Conservation (phyloP, 257 asterid species). For the Salvia hispanica region DNA sequence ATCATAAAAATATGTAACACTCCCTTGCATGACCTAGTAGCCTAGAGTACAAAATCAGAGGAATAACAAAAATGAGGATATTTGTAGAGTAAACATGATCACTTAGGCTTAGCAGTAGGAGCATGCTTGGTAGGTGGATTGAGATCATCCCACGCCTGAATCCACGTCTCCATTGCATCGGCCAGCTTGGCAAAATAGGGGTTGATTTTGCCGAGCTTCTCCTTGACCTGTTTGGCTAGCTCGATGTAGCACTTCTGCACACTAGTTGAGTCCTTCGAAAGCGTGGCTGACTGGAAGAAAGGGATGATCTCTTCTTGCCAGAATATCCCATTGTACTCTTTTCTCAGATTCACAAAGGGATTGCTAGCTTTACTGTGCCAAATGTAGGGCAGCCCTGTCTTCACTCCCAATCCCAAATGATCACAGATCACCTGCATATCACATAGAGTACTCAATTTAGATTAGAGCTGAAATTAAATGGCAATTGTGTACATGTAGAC, state of each 20-base stretch:
- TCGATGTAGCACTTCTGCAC: constrained; percentile 80
- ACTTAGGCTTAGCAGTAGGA: constrained; percentile 29
- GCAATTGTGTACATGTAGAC: no score
- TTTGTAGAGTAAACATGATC: no score
- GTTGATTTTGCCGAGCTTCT: constrained; percentile 71
- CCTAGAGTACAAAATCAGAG: no score
- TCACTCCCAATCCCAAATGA: constrained; percentile 80
- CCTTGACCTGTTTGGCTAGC: constrained; percentile 70
- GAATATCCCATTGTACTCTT: constrained; percentile 87
- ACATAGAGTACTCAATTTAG: no score
- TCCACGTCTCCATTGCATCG: constrained; percentile 88
- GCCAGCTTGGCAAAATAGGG: constrained; percentile 73
- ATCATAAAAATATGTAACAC: no score
- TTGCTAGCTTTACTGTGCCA: constrained; percentile 98
- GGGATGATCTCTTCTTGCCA: constrained; percentile 98
- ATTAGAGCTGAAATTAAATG: no score
- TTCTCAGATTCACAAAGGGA: constrained; percentile 79
- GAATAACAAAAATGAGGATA: no score
- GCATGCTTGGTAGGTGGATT: constrained; percentile 41
- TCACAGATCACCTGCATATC: constrained; percentile 63
- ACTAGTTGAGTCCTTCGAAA: constrained; percentile 67
- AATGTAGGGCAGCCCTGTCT: constrained; percentile 87
- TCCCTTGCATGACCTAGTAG: no score
- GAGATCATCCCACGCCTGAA: constrained; percentile 90
- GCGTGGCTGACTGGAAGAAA: constrained; percentile 65